Evolutionary conservation across 2,329 filamentous ascomycete species (phyloP), one percentile per base, ranked within the genome.

Genomic region (Helotiales sp.): DNA sequence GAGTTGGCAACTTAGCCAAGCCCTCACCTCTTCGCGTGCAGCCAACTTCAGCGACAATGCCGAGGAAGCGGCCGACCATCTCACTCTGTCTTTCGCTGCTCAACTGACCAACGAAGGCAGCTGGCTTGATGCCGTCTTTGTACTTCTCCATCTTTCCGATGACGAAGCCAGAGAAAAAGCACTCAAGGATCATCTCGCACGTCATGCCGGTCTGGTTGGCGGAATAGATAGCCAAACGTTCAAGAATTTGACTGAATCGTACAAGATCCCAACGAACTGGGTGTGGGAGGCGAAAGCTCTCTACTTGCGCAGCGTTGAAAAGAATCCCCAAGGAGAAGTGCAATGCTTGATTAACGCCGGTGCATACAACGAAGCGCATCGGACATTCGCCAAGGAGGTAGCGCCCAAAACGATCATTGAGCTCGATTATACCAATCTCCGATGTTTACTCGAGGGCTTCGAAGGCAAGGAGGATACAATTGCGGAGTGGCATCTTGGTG

Each of bases 221-320:
- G 76, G 81, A 2, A 80, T 86, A 50, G 77, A 79, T 8, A 79
- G 81, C 61, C 70, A 75, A 15, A 80, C 74, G 53, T 91, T 86
- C 72, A 76, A 74, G 10, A 80, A 81, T 13, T 77, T 95, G 22
- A 82, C 82, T 0, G 76, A 81, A 44, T 84, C 83, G 30, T 83
- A 93, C 53, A 82, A 84, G 62, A 83, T 98, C 40, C 91, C 93
- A 0, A 74, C 80, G 1, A 73, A 81, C 3, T 96, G 93, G 92
- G 81, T 98, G 51, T 96, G 90, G 85, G 85, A 91, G 59, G 91
- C 95, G 17, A 90, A 93, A 70, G 93, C 93, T 12, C 79, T 93
- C 13, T 88, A 89, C 73, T 92, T 91, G 74, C 88, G 90, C 60
- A 86, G 87, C 57, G 84, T 86, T 47, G 84, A 82, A 67, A 84